These are phyloP conservation scores for Colletotrichum simmondsii DNA, from an alignment of 2,329 filamentous ascomycete genomes.

Conservation along the genomic window DNA sequence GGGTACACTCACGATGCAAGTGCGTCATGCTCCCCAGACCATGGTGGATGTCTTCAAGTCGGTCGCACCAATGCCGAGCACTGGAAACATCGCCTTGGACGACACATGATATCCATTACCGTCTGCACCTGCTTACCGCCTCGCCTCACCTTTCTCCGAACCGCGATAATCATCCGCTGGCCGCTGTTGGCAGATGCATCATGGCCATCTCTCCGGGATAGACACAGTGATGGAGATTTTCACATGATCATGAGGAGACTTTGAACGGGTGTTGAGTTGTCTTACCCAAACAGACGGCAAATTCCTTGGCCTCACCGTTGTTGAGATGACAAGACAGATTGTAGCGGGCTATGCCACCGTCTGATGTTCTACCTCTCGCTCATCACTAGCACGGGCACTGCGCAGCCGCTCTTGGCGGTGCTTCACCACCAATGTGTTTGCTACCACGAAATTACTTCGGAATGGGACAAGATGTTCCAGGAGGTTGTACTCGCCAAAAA, in stretches of 20 bases:
- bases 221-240: background rate
- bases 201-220: background rate
- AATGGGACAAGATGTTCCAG: background rate
- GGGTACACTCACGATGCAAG: conserved; percentile 20
- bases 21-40: conserved; percentile 31
- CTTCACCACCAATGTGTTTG: conserved; percentile 6
- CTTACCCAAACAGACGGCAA: background rate
- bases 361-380: conserved; percentile 4
- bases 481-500: conserved; percentile 10
- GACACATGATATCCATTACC: background rate
- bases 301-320: conserved; percentile 3
- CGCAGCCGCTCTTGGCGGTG: conserved; percentile 17
- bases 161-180: background rate
- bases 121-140: conserved; percentile 21
- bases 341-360: conserved; percentile 14
- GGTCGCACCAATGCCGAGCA: conserved; percentile 12
- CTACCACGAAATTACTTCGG: background rate
- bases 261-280: background rate
- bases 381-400: background rate
- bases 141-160: background rate
- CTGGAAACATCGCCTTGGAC: conserved; percentile 2
- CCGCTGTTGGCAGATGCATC: conserved; percentile 1
- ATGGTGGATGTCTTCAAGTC: conserved; percentile 7
- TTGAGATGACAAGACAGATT: conserved; percentile 19
- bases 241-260: background rate